phyloP scores from a whole-genome alignment of 192 early-diverging fungal genomes.

The Gonapodya prolifera region DNA sequence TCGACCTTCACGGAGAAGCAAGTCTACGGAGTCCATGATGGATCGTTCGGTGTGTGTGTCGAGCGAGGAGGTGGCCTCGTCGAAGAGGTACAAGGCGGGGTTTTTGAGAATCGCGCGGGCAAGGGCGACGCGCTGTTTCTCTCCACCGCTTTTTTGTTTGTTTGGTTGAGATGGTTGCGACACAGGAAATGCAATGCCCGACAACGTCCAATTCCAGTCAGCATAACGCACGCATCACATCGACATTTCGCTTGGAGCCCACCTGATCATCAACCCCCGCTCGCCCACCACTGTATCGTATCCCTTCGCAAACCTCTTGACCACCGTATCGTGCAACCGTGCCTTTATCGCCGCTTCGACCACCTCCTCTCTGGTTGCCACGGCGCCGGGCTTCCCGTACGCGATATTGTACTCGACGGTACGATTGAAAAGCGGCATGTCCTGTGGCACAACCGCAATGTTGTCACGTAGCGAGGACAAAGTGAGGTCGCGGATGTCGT shows the following conservation, averaged over 20 bases:
- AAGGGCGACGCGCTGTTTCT: conserved; percentile 76
- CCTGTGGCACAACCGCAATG: conserved; percentile 87
- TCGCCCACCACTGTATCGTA: conserved; percentile 85
- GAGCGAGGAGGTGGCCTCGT: conserved; percentile 73
- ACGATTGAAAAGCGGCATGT: conserved; percentile 89
- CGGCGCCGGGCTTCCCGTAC: conserved; percentile 66
- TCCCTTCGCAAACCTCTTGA: conserved; percentile 52
- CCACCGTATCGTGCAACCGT: conserved; percentile 61
- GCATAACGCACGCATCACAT: too few relatives aligned
- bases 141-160: conserved; percentile 38
- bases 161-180: too few relatives aligned
- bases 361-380: conserved; percentile 38
- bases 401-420: conserved; percentile 83
- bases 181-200: too few relatives aligned
- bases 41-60: conserved; percentile 41
- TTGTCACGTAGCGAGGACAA: conserved; percentile 60
- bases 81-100: conserved; percentile 65
- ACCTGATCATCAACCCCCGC: conserved; percentile 54
- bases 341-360: conserved; percentile 59
- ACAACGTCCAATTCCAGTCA: too few relatives aligned
- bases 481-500: conserved; percentile 66
- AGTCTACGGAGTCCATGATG: conserved; percentile 30
- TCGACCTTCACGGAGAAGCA: conserved; percentile 18
- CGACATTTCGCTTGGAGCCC: not conserved
- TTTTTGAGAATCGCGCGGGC: conserved; percentile 91